Evolutionary conservation across 2,329 filamentous ascomycete genomes (phyloP).

Genomic region (Colletotrichum gigasporum): DNA sequence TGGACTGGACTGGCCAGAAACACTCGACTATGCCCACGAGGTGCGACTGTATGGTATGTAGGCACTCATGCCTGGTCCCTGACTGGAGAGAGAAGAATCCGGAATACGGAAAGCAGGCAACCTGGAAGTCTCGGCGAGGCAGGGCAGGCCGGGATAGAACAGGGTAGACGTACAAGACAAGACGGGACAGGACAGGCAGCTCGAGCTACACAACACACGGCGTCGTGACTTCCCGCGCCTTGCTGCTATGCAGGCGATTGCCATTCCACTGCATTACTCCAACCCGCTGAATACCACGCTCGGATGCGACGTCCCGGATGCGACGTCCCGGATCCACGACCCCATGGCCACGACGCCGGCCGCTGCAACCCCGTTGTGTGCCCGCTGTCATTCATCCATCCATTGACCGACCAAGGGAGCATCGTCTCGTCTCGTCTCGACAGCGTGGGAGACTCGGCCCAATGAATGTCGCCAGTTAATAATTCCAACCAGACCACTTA

Average conservation of each 20-base stretch:
- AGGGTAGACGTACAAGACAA: neutral
- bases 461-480: neutral
- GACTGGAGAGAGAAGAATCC: no score
- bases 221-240: neutral
- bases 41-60: no score
- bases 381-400: neutral
- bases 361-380: neutral
- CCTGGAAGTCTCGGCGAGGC: no score
- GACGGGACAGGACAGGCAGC: neutral
- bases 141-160: neutral
- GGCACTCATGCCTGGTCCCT: no score
- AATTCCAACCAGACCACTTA: neutral
- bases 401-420: conserved; percentile 1
- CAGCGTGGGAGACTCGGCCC: neutral
- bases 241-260: conserved; percentile 4
- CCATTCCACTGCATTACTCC: conserved; percentile 6
- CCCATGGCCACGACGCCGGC: neutral
- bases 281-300: conserved; percentile 6
- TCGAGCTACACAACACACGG: neutral
- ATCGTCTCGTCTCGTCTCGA: conserved; percentile 19
- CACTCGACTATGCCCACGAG: no score
- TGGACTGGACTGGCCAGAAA: no score
- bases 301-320: conserved; percentile 8
- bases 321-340: conserved; percentile 13
- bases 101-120: conserved; percentile 8